Evolutionary conservation across 805 yeast genomes (phyloP), one percentile per base, ranked within the genome.

Genomic region (Candida cerambycidarum): DNA sequence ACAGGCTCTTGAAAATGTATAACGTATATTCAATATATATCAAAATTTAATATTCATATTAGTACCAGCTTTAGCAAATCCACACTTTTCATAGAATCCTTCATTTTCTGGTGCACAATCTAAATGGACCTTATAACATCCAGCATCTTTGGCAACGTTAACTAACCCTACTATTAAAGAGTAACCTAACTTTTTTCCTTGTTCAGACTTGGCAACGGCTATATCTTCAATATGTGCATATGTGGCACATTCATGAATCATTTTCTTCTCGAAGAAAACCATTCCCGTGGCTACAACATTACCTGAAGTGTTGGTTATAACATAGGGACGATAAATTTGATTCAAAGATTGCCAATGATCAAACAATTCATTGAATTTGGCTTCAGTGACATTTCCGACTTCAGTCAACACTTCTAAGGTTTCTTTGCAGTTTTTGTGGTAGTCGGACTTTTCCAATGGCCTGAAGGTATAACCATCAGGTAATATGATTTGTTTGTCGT

Each of bases 161-260:
- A 83, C 76, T 57, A 92, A 70, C 7, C 76, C 68, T 13, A 72
- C 67, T 51, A 92, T 86, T 63, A 92, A 60, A 13, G 73, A 65
- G 51, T 73, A 69, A 0, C 99, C 99, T 36, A 92, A 67, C 52
- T 79, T 79, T 58, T 83, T 82, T 5, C 99, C 99, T 57, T 90
- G 97, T 58, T 86, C 86, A 14, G 73, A 65, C 23, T 61, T 58
- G 14, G 80, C 73, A 3, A 92, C 95, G 1, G 97, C 84, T 47
- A 92, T 92, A 60, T 92, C 99, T 58, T 92, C 99, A 49, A 92
- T 85, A 65, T 92, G 98, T 1, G 98, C 98, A 4, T 88, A 95
- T 40, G 75, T 63, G 0, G 96, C 95, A 60, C 93, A 81, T 30
- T 69, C 78, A 63, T 92, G 99, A 48, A 93, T 89, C 48, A 84